These are phyloP conservation scores for Tolypocladium guangdongense DNA, from an alignment of 2,329 filamentous ascomycete species.

Conservation along the genomic window DNA sequence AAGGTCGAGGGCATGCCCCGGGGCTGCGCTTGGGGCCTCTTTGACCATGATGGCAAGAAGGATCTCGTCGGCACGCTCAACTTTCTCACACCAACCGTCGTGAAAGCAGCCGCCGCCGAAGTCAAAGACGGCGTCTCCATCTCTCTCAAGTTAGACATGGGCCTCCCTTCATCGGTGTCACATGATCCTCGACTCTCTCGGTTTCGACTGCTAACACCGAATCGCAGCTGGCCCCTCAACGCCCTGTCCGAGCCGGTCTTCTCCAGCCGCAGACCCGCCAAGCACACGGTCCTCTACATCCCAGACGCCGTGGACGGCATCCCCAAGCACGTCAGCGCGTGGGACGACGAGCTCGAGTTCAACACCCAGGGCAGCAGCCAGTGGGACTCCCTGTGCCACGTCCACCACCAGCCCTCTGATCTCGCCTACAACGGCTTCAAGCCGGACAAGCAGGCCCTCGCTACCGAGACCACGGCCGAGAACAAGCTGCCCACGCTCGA, in stretches of 20 bases:
- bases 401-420: slow-evolving; percentile 30
- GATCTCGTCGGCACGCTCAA: slow-evolving; percentile 42
- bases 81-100: slow-evolving; percentile 34
- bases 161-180: background rate
- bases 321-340: slow-evolving; percentile 13
- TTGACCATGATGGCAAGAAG: slow-evolving; percentile 31
- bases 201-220: background rate
- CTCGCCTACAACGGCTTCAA: slow-evolving; percentile 39
- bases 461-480: slow-evolving; percentile 10
- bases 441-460: slow-evolving; percentile 23
- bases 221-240: slow-evolving; percentile 30
- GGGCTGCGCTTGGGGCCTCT: slow-evolving; percentile 41
- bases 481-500: slow-evolving; percentile 23
- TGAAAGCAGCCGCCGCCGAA: slow-evolving; percentile 12
- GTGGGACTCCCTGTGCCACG: slow-evolving; percentile 43
- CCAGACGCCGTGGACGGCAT: slow-evolving; percentile 6
- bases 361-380: slow-evolving; percentile 46
- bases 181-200: background rate
- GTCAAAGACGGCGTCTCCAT: slow-evolving; percentile 32
- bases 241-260: slow-evolving; percentile 23
- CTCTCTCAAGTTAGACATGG: slow-evolving; percentile 36
- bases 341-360: slow-evolving; percentile 40
- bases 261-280: slow-evolving; percentile 21
- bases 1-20: slow-evolving; percentile 31
- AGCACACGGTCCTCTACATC: slow-evolving; percentile 26